Base-by-base conservation (phyloP, 257 asterid genomes). In the Lavandula angustifolia region DNA sequence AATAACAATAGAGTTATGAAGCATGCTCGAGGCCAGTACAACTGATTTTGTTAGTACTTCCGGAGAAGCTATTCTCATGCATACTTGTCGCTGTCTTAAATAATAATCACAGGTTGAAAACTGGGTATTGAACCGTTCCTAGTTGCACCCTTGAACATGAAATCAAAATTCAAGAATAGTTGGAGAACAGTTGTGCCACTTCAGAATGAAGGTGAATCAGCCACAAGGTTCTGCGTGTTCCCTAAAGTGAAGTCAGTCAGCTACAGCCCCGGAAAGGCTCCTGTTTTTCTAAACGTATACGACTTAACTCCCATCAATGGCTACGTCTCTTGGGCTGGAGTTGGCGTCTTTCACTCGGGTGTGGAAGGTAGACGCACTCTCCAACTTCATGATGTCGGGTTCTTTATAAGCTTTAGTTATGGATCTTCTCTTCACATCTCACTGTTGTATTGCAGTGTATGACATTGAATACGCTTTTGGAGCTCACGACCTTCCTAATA, bases 341-440 rank as follows among this genome's bases (percentile, higher is more conserved):
- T 91, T 62, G 96, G 98, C 7, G 79, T 83, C 70, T 91, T 88
- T 73, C 98, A 91, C 80, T 82, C 96, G 11, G 98, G 95, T n/a
- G 79, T 91, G 9, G 89, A 91, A 85, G 98, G 98, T 91, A 69
- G 49, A 76, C 46, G 31, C 14, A 65, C 32, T 9, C 69, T 22
- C 27, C 61, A 50, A 53, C 62, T 33, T 66, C 66, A 11, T 16
- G 31, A 14, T 60, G 6, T 31, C 22, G 32, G 22, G 40, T 35
- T 44, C 62, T 54, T 43, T 58, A 22, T 8, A 38, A 22, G 6
- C 7, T 38, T 69, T 17, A 41, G 1, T 38, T 5, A 17, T 41
- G 8, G 59, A 37, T 54, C n/a, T 44, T 47, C 41, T 35, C 48
- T 58, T 64, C 60, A 10, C 47, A 40, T 18, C n/a, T 54, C 29